Percentiles rank a stretch among this genome's conserved stretches.
Evolutionary conservation across 1,284 basidiomycete species (phyloP).

Genomic region (Ganoderma meredithae): DNA sequence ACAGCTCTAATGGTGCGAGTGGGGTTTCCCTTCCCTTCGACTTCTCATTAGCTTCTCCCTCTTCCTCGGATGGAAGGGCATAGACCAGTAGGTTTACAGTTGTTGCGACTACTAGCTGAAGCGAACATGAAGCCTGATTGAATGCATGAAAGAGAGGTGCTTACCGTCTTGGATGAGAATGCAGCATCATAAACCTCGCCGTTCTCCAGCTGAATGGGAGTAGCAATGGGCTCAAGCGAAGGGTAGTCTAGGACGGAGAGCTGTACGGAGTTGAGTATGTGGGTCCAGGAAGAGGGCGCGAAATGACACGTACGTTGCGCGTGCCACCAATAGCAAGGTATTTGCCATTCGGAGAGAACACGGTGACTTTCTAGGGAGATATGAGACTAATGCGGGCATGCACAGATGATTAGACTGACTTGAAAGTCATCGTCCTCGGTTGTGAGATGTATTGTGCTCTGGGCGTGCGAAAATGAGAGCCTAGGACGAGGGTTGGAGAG

Average conservation of each 20-base stretch:
- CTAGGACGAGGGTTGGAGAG: slow-evolving; percentile 45
- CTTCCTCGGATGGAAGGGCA: slow-evolving; percentile 49
- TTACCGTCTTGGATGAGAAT: slow-evolving; percentile 63
- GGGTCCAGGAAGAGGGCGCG: neutral
- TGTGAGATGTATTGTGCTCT: slow-evolving; percentile 65
- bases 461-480: slow-evolving; percentile 58
- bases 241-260: slow-evolving; percentile 76
- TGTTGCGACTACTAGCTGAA: slow-evolving; percentile 71
- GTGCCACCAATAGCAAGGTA: slow-evolving; percentile 70
- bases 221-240: slow-evolving; percentile 57
- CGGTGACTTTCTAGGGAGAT: slow-evolving; percentile 73
- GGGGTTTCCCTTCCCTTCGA: slow-evolving; percentile 45
- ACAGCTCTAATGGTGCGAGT: slow-evolving; percentile 49
- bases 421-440: slow-evolving; percentile 81
- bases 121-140: neutral
- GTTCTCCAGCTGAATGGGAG: slow-evolving; percentile 56
- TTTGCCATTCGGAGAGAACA: slow-evolving; percentile 69
- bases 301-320: slow-evolving; percentile 58
- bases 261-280: slow-evolving; percentile 44
- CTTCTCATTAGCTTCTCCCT: slow-evolving; percentile 50
- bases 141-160: slow-evolving; percentile 26
- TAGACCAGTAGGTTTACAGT: slow-evolving; percentile 71
- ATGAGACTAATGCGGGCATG: slow-evolving; percentile 22
- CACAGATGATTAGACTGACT: slow-evolving; percentile 50
- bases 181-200: slow-evolving; percentile 81